Base-by-base conservation (phyloP, 2,329 filamentous ascomycete species). In the Monosporascus cannonballus region DNA sequence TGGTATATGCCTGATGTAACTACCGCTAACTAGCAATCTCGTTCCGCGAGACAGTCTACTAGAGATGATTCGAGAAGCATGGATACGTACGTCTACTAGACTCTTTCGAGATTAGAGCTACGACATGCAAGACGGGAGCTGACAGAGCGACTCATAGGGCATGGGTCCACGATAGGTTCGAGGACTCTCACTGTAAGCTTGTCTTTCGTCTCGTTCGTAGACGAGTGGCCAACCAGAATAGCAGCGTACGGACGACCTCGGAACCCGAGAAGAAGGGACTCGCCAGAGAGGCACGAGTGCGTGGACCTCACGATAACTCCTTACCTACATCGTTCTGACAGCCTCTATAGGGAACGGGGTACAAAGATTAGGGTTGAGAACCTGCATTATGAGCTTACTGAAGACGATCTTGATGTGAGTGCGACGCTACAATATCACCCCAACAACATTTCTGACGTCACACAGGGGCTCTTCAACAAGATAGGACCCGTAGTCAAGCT, bases 131-230 rank as follows among this genome's bases (percentile, higher is more conserved):
- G 30, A 49, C 42, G 30, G 25, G 37, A 51, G 50, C 63, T 70
- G 55, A 71, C 62, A 51, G 45, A 27, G 51, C 51, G 55, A 7
- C 48, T 42, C 58, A 90, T 52, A 68, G 90, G 67, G 91, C 96
- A 77, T 96, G 92, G 92, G 90, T 96, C 62, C 92, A 96, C 70
- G 90, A 96, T 74, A 89, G 85, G 68, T 96, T 84, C 69, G 89
- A 94, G 69, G 89, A 90, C 65, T 81, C 62, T 41, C 55, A 86
- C 69, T 79, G 85, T 80, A 74, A 64, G 67, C 48, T 54, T 52
- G 9, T 24, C 27, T 3, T n/a, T 17, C 22, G 9, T 7, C 9
- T 57, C 22, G 52, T 38, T 8, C 18, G 36, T 45, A 34, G 30
- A 34, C 4, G 30, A 14, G 30, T 34, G 30, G 30, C 30, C 30